phyloP scores from a whole-genome alignment of 371 early-diverging fungal genomes.

The Phascolomyces articulosus region DNA sequence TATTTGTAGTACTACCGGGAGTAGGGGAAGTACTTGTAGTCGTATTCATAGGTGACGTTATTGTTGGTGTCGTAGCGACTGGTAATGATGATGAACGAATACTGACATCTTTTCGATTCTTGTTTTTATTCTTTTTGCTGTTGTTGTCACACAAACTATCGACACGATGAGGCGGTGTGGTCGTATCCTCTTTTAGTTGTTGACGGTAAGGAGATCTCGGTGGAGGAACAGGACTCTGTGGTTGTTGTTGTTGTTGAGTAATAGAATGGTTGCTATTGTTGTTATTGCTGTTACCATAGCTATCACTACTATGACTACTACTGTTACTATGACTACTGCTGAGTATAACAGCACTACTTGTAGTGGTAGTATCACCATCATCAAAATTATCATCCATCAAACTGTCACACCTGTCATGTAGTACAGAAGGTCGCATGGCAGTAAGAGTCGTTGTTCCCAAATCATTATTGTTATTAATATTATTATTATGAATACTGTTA shows the following conservation, averaged over 20 bases:
- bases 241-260: background rate
- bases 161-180: slow-evolving; percentile 1
- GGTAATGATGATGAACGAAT: slow-evolving; percentile 11
- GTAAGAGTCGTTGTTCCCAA: background rate
- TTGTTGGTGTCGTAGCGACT: background rate
- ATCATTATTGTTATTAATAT: background rate
- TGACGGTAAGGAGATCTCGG: slow-evolving; percentile 28
- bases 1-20: background rate
- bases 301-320: slow-evolving; percentile 7
- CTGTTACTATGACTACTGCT: slow-evolving; percentile 9
- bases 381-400: background rate
- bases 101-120: background rate
- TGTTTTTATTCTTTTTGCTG: background rate
- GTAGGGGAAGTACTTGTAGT: too few species aligned
- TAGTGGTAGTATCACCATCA: too few species aligned
- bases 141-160: background rate
- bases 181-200: background rate
- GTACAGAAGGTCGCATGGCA: background rate
- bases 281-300: slow-evolving; percentile 7
- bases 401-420: slow-evolving; percentile 10
- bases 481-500: background rate
- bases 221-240: slow-evolving; percentile 16
- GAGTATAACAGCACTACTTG: background rate
- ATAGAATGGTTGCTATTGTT: slow-evolving; percentile 7
- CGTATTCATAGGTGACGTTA: too few species aligned